Evolutionary conservation across 306 rosid species (phyloP), one percentile per base, ranked within the genome.

Genomic region (Medicago truncatula): DNA sequence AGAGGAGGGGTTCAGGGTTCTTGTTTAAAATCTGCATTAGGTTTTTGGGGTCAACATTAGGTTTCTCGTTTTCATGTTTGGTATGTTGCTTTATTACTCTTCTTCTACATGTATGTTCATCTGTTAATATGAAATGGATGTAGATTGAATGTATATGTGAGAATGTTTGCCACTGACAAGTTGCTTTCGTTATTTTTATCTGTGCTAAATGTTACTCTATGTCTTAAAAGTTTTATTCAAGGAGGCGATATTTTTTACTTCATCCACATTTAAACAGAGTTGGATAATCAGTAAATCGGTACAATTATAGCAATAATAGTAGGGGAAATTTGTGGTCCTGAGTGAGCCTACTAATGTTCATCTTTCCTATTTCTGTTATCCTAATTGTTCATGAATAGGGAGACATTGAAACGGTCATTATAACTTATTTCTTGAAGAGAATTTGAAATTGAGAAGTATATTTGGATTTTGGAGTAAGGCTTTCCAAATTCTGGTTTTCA

Each of bases 41-140:
- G 4, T 25, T 28, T 28, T 28, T 28, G 6, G n/a, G 56, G 34
- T 50, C 21, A 40, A 38, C 57, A 21, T 50, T 52, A 1, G 52
- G 71, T 28, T 65, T 40, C 71, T 18, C n/a, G 12, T 31, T 74
- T 62, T 67, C 36, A 8, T 28, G 53, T 31, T 18, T 56, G 50
- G 15, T 39, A 20, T 31, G 31, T 56, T 20, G 6, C 36, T 63
- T 79, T 31, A 13, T 65, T 17, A 47, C 53, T 31, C 60, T 31
- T 39, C 43, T 39, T 73, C 44, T 64, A 10, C 58, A 31, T 58
- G 23, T 44, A 44, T 31, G 16, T 57, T 3, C 8, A 9, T 41
- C 36, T 20, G 56, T 67, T 38, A 58, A 43, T 50, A 39, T 49
- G 67, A 69, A 36, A 57, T 15, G 20, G 23, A n/a, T 64, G 20